These are phyloP conservation scores for Acorus calamus DNA, from an alignment of 106 monocot species.

Conservation along the genomic window DNA sequence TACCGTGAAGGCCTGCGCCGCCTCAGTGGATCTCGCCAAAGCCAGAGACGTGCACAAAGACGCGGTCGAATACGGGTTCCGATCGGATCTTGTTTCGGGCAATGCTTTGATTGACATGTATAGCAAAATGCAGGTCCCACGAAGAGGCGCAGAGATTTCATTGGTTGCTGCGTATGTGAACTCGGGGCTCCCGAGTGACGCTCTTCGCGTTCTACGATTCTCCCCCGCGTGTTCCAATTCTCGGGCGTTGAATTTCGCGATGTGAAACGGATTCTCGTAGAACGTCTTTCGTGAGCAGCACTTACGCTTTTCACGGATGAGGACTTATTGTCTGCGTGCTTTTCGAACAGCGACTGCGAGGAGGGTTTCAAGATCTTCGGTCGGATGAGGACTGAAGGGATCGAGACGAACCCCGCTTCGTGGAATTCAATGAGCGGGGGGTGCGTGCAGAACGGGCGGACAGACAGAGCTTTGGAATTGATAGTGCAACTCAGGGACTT, in stretches of 20 bases:
- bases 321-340: constrained; percentile 41
- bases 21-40: constrained; percentile 14
- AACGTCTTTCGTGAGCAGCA: constrained; percentile 38
- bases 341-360: constrained; percentile 23
- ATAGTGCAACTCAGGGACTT: constrained; percentile 35
- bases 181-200: constrained; percentile 18
- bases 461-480: constrained; percentile 31
- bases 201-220: constrained; percentile 25
- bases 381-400: constrained; percentile 22
- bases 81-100: constrained; percentile 21
- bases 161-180: constrained; percentile 23
- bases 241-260: constrained; percentile 14
- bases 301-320: constrained; percentile 13
- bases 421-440: constrained; percentile 75
- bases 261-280: constrained; percentile 28
- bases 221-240: constrained; percentile 28
- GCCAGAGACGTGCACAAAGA: constrained; percentile 46
- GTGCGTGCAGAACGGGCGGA: constrained; percentile 23
- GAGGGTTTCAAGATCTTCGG: constrained; percentile 42
- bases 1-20: constrained; percentile 35
- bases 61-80: constrained; percentile 26
- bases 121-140: constrained; percentile 44
- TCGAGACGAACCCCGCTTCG: constrained; percentile 20
- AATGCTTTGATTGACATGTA: constrained; percentile 60
- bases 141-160: constrained; percentile 28